These are phyloP conservation scores for Arthrinium puccinioides DNA, from an alignment of 2,329 filamentous ascomycete genomes.

Conservation along the genomic window DNA sequence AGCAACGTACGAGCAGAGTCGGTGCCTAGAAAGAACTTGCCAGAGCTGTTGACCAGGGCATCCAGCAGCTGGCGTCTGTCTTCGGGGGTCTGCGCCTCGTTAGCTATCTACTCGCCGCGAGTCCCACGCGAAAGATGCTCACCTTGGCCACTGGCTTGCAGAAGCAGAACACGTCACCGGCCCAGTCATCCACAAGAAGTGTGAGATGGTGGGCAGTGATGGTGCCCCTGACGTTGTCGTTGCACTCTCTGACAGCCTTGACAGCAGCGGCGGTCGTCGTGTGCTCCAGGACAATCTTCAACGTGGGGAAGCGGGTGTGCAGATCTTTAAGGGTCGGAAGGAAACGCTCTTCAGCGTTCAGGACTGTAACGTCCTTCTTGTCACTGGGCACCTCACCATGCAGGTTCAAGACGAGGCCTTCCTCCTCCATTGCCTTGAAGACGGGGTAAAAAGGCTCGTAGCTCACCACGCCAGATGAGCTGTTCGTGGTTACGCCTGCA, in stretches of 20 bases:
- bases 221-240: constrained; percentile 52
- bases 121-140: not conserved
- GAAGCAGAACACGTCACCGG: constrained; percentile 47
- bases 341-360: constrained; percentile 60
- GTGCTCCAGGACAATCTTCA: constrained; percentile 48
- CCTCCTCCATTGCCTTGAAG: constrained; percentile 59
- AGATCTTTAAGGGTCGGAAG: constrained; percentile 54
- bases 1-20: constrained; percentile 59
- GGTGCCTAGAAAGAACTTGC: constrained; percentile 67
- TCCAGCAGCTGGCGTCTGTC: constrained; percentile 67
- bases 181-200: constrained; percentile 57
- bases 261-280: constrained; percentile 58
- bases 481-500: constrained; percentile 24
- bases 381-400: constrained; percentile 52
- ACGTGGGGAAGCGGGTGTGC: constrained; percentile 37
- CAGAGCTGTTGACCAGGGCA: constrained; percentile 49
- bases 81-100: constrained; percentile 19
- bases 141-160: constrained; percentile 63
- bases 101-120: not conserved
- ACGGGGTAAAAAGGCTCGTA: constrained; percentile 51
- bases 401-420: constrained; percentile 58
- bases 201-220: constrained; percentile 53
- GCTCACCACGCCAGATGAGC: constrained; percentile 40
- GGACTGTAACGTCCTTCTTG: constrained; percentile 27
- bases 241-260: constrained; percentile 51